A percentile compares a stretch with the other conserved stretches of the same genome.
Conservation (phyloP, 2,329 filamentous ascomycete genomes). For the Zasmidium citrigriseum region DNA sequence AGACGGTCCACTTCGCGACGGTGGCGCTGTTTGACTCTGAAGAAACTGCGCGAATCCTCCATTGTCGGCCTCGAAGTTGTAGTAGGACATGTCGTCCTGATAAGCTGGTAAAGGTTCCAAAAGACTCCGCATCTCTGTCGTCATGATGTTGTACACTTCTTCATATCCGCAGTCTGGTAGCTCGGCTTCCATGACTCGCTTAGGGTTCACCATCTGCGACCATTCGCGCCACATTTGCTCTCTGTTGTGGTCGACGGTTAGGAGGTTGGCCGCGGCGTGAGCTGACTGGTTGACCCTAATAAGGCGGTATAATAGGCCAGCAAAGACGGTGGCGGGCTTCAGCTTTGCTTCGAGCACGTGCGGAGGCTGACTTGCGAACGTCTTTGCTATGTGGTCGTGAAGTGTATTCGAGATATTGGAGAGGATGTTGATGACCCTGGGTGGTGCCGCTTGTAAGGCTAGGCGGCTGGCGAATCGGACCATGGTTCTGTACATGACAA, state of each 20-base stretch:
- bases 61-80: constrained; percentile 45
- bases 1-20: constrained; percentile 25
- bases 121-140: constrained; percentile 66
- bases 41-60: constrained; percentile 43
- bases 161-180: constrained; percentile 57
- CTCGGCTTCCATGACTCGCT: constrained; percentile 58
- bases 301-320: constrained; percentile 79
- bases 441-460: constrained; percentile 87
- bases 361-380: constrained; percentile 79
- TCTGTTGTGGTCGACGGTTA: constrained; percentile 84
- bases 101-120: constrained; percentile 60
- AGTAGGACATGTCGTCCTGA: constrained; percentile 41
- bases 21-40: constrained; percentile 32
- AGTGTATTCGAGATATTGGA: constrained; percentile 82
- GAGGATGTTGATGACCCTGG: constrained; percentile 81
- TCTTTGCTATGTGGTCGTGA: constrained; percentile 77
- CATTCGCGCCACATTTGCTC: constrained; percentile 96
- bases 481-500: constrained; percentile 95
- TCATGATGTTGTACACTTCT: constrained; percentile 57
- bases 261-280: constrained; percentile 89
- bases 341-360: constrained; percentile 88
- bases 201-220: constrained; percentile 63
- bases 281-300: constrained; percentile 90
- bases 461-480: constrained; percentile 87
- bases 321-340: constrained; percentile 84